These are phyloP conservation scores for Cephaloascus albidus DNA, from an alignment of 805 yeast genomes.

Conservation along the genomic window DNA sequence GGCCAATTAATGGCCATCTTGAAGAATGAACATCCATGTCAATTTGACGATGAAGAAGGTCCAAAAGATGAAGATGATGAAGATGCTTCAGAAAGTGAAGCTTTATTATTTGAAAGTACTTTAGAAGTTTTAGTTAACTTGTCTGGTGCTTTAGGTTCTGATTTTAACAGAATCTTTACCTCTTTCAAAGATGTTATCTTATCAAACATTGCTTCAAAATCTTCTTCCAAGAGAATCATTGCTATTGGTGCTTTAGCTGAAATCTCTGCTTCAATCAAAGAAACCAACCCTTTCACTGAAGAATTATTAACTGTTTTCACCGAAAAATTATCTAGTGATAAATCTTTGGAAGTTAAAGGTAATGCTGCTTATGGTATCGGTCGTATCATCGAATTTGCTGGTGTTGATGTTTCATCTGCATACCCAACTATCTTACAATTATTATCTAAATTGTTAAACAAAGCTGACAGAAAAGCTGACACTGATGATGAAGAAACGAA, in stretches of 20 bases:
- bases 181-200: slow-evolving; percentile 61
- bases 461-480: slow-evolving; percentile 45
- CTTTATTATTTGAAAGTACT: slow-evolving; percentile 74
- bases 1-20: slow-evolving; percentile 62
- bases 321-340: slow-evolving; percentile 61
- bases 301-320: slow-evolving; percentile 66
- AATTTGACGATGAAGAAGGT: slow-evolving; percentile 53
- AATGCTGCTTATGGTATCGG: slow-evolving; percentile 97
- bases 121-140: slow-evolving; percentile 77
- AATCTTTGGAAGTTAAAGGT: slow-evolving; percentile 82
- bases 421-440: slow-evolving; percentile 69
- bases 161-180: slow-evolving; percentile 64
- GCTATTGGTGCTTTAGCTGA: slow-evolving; percentile 91
- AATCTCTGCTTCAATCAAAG: slow-evolving; percentile 66
- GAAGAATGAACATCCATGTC: slow-evolving; percentile 79
- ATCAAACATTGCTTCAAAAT: slow-evolving; percentile 48
- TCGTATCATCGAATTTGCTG: slow-evolving; percentile 45
- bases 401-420: slow-evolving; percentile 50
- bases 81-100: slow-evolving; percentile 51
- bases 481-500: slow-evolving; percentile 68
- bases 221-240: slow-evolving; percentile 67
- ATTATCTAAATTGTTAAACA: slow-evolving; percentile 71
- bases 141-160: slow-evolving; percentile 68
- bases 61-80: slow-evolving; percentile 46
- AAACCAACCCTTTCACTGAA: slow-evolving; percentile 53